Evolutionary conservation across 768 basidiomycete genomes (phyloP), one percentile per base, ranked within the genome.

Genomic region (Phallus indusiatus): DNA sequence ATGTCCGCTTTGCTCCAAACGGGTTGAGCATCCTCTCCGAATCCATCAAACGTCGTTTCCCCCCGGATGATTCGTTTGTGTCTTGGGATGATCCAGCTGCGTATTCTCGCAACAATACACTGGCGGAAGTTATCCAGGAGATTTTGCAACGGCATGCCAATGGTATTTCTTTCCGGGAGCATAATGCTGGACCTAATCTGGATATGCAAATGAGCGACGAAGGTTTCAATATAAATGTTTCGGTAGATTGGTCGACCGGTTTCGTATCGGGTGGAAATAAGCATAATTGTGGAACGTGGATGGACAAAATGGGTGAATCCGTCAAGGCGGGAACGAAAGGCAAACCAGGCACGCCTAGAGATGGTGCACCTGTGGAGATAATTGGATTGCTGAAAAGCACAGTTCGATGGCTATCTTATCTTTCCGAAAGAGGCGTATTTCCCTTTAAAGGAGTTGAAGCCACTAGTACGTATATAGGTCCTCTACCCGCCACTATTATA

Each of bases 261-360:
- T 70, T 98, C 61, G 82, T 95, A 64, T 77, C 83, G 60, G 96
- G 96, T 24, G 96, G 96, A 8, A 98, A 84, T 70, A 73, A 74
- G 57, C 72, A 79, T 66, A 95, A 95, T 65, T 94, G 93, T 68
- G 93, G 93, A 11, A 94, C 93, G 1, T 95, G 93, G 93, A 93
- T 93, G 93, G 93, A 95, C 75, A 95, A 95, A 79, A 94, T 94
- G 92, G 96, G 96, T 48, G 93, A 95, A 68, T 93, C 90, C 1
- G 76, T 75, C 60, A 90, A 84, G 65, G 95, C 96, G 4, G 91
- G 93, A 1, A 97, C 88, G 55, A 96, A 94, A 72, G 96, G 96
- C 28, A 71, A 88, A 33, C 96, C 96, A n/a, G 96, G 92, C 10
- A 95, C 94, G 0, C 94, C 96, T 0, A 78, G 96, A 64, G 94